Base-by-base conservation (phyloP, 1,284 basidiomycete species). In the Xerocomus minutiporus region DNA sequence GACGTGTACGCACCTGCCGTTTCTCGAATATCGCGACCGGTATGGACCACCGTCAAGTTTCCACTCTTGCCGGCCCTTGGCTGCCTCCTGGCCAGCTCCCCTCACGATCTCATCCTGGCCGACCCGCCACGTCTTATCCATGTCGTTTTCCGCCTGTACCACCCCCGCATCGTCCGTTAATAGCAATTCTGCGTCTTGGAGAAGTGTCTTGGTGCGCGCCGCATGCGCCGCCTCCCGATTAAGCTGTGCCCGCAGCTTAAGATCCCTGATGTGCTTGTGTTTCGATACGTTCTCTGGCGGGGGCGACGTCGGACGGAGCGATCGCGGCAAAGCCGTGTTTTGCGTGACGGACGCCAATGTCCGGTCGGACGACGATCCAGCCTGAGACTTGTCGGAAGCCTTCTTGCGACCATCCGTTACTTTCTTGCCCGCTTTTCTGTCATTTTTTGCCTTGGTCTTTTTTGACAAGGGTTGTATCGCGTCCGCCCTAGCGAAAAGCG, bases 111-210 rank as follows among this genome's bases (percentile, higher is more conserved):
- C 91, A 8, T 78, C 74, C 73, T 99, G 96, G 0, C 82, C 80
- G 5, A 95, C 79, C 51, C 90, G 79, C 91, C 93, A 97, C 4
- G 96, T 97, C 60, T 83, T 75, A 65, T 98, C 96, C 72, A 96
- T 75, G 52, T 83, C 85, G 2, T 77, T 79, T 59, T 94, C 91
- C 13, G 79, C 77, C 63, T 89, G 78, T 56, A 96, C 80, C 58
- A 76, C 69, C 0, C 93, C 93, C 0, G 76, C 77, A 8, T 88
- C 86, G 35, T 79, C 81, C 20, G 79, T 73, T 50, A 88, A 66
- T 13, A 89, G 67, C 54, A 88, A 65, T 51, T 82, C 83, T 8
- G 84, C 82, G 73, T 89, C 86, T 46, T 84, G 73, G 46, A 84
- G 59, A 15, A 88, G 70, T 1, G 72, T 74, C 62, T 83, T 81